Evolutionary conservation across 352 stramenopile genomes (phyloP).

Genomic region (Phytophthora colocasiae): DNA sequence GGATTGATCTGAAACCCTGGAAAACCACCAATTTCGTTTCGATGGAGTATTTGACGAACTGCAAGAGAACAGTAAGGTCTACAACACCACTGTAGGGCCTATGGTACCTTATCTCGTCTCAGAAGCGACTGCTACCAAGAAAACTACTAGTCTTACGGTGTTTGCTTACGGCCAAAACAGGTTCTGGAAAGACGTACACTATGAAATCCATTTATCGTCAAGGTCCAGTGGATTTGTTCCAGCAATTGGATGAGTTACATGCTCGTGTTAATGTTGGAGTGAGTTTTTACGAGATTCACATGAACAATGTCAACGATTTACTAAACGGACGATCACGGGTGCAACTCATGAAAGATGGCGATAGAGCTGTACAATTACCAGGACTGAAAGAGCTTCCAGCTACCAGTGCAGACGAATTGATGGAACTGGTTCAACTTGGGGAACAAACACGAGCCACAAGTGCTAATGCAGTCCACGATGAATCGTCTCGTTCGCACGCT

Average conservation of each 20-base stretch:
- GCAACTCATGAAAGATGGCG: conserved; percentile 93
- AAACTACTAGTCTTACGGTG: conserved; percentile 81
- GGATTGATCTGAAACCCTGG: conserved; percentile 69
- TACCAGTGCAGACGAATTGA: conserved; percentile 81
- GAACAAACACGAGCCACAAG: conserved; percentile 93
- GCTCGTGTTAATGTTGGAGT: conserved; percentile 76
- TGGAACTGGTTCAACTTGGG: conserved; percentile 90
- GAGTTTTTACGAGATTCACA: conserved; percentile 98
- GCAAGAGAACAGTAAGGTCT: conserved; percentile 92
- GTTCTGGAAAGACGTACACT: conserved; percentile 94
- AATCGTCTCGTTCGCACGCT: conserved; percentile 92
- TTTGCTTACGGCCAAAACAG: conserved; percentile 98
- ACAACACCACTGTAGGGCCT: conserved; percentile 70
- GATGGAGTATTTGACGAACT: conserved; percentile 93
- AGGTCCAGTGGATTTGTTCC: conserved; percentile 67
- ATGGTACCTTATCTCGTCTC: conserved; percentile 59
- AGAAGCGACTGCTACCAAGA: conserved; percentile 9
- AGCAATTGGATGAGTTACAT: conserved; percentile 36
- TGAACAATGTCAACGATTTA: conserved; percentile 95
- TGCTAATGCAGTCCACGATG: conserved; percentile 95
- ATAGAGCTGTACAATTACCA: conserved; percentile 92
- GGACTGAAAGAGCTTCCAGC: conserved; percentile 92
- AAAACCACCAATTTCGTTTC: conserved; percentile 79
- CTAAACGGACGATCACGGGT: conserved; percentile 90
- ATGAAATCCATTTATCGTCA: conserved; percentile 90